These are phyloP conservation scores for Fusarium sulawesiense DNA, from an alignment of 2,329 filamentous ascomycete species.

Conservation along the genomic window DNA sequence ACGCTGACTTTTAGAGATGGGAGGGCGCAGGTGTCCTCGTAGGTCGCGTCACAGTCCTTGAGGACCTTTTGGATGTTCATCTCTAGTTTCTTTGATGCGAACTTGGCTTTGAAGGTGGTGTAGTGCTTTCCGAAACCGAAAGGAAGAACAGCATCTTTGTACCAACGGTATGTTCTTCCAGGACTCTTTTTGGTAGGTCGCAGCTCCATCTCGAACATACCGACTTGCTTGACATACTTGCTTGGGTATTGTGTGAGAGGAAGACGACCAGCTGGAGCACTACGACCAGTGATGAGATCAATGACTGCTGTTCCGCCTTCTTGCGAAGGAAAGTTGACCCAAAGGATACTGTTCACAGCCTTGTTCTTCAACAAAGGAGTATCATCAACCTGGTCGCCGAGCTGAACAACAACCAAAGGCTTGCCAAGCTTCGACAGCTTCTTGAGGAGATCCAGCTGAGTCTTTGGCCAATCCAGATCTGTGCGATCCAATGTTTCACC, in stretches of 20 bases:
- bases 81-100: background rate
- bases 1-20: background rate
- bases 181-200: conserved; percentile 1
- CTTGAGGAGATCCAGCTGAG: background rate
- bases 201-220: conserved; percentile 1
- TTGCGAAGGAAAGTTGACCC: conserved; percentile 16
- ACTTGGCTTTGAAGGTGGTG: conserved; percentile 8
- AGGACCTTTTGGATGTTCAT: conserved; percentile 6
- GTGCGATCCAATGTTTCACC: background rate
- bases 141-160: background rate
- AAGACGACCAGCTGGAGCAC: background rate
- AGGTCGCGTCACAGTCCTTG: background rate
- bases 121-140: conserved; percentile 15
- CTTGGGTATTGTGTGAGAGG: background rate
- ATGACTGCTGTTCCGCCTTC: conserved; percentile 10
- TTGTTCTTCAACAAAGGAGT: conserved; percentile 1
- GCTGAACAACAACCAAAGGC: conserved; percentile 1
- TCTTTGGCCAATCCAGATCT: conserved; percentile 7
- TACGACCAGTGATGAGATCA: background rate
- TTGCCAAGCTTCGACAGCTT: background rate
- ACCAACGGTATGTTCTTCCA: conserved; percentile 15
- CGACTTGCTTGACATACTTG: background rate
- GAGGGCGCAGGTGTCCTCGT: background rate
- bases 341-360: conserved; percentile 16
- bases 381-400: background rate